Evolutionary conservation across 108 stramenopile genomes (phyloP), one percentile per base, ranked within the genome.

Genomic region (Nannochloropsis gaditana): DNA sequence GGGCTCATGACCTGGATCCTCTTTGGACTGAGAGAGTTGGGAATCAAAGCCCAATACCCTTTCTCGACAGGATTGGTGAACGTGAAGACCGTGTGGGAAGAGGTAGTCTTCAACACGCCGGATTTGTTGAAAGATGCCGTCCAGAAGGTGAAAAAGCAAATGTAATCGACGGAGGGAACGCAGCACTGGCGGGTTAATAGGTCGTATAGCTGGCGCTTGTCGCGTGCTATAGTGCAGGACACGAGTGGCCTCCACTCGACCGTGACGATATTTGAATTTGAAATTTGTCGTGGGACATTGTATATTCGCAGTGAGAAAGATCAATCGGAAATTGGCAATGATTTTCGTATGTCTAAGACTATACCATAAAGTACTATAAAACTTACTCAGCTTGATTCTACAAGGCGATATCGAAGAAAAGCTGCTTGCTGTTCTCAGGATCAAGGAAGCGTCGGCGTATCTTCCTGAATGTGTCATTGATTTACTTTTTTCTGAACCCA

Each of bases 11-110:
- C 59, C 15, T 73, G 59, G 59, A n/a, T n/a, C 15, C n/a, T 73
- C 15, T 73, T 73, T n/a, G 59, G 59, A 73, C 59, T 73, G 59
- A 73, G 59, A n/a, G 59, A 73, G 59, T 73, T 73, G 59, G 59
- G 59, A 15, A 6, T 73, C 8, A 73, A 73, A 8, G 59, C 59
- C 3, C 59, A 73, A n/a, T 73, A 73, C n/a, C 59, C 59, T n/a
- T 73, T 73, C 8, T 73, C 59, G n/a, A n/a, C 59, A n/a, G 59
- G 59, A 15, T 15, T 73, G 59, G 59, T 73, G 19, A 73, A 73
- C n/a, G 19, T 3, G 19, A 73, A 6, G 59, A 73, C 59, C 59
- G 4, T 73, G 59, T 73, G 59, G 59, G n/a, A 73, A n/a, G 59
- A 73, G n/a, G 6, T 73, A 4, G n/a, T 73, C n/a, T 73, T n/a